Percentiles rank a stretch among this genome's conserved stretches.
Conservation (phyloP, 2,329 filamentous ascomycete species). For the Metarhizium rileyi region DNA sequence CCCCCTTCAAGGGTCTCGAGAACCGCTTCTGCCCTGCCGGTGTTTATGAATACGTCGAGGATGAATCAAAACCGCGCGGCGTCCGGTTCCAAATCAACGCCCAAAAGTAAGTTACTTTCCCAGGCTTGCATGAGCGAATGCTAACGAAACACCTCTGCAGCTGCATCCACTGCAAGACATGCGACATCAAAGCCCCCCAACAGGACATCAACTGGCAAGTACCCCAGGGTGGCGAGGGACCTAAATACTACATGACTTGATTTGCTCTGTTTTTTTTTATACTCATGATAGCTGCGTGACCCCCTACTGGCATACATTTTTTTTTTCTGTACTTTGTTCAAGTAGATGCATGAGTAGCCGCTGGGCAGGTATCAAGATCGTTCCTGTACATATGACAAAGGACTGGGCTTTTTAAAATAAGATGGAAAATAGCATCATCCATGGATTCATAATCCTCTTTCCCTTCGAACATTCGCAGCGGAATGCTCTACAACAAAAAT, state of each 20-base stretch:
- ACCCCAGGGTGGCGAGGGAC: slow-evolving; percentile 78
- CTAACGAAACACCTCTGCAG: slow-evolving; percentile 32
- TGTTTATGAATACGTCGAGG: slow-evolving; percentile 97
- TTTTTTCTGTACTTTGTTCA: not conserved
- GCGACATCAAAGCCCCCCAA: slow-evolving; percentile 93
- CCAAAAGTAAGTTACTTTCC: slow-evolving; percentile 71
- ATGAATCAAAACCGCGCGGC: slow-evolving; percentile 73
- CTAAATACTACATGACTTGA: slow-evolving; percentile 62
- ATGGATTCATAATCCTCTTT: not conserved
- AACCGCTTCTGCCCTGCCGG: slow-evolving; percentile 95
- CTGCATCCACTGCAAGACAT: slow-evolving; percentile 99
- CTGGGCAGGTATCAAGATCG: not conserved
- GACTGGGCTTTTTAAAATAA: not conserved
- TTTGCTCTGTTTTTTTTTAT: slow-evolving; percentile 21
- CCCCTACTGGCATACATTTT: not conserved
- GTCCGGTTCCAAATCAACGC: slow-evolving; percentile 96
- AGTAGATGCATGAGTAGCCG: slow-evolving; percentile 3
- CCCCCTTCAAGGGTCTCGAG: slow-evolving; percentile 83
- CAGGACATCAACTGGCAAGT: slow-evolving; percentile 98
- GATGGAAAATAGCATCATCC: not conserved
- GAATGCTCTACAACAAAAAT: not conserved
- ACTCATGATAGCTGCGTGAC: slow-evolving; percentile 14
- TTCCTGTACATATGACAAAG: slow-evolving; percentile 1
- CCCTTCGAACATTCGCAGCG: not conserved
- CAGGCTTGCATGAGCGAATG: not conserved